Evolutionary conservation across 768 basidiomycete genomes (phyloP).

Genomic region (Naganishia vishniacii): DNA sequence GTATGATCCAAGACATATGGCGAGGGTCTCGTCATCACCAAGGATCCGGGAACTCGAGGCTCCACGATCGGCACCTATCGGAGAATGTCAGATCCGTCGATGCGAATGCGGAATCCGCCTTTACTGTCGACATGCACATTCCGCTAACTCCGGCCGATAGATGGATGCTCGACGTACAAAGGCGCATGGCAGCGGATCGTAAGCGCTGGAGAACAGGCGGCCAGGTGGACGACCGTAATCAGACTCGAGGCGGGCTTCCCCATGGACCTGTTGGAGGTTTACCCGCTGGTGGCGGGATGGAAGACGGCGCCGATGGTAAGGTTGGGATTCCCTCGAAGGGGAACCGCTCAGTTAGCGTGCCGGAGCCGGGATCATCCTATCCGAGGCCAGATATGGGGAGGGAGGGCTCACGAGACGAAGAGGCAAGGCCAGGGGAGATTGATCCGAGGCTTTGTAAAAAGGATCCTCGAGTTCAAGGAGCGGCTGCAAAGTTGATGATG

Average conservation of each 20-base stretch:
- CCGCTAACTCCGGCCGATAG: constrained; percentile 27
- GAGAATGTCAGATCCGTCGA: neutral
- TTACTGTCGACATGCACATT: neutral
- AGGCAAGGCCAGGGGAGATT: constrained; percentile 32
- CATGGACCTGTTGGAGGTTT: constrained; percentile 20
- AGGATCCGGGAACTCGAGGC: neutral
- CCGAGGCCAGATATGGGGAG: constrained; percentile 14
- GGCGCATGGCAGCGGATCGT: constrained; percentile 24
- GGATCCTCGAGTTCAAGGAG: constrained; percentile 43
- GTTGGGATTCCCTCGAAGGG: neutral
- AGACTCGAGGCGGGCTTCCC: constrained; percentile 12
- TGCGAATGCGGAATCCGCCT: neutral
- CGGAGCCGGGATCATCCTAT: neutral
- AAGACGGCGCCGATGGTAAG: neutral
- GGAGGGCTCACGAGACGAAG: constrained; percentile 9
- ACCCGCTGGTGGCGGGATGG: constrained; percentile 3
- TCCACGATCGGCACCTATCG: neutral
- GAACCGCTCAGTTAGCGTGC: neutral
- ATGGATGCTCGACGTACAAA: constrained; percentile 26
- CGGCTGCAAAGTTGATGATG: constrained; percentile 44
- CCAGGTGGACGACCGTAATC: neutral
- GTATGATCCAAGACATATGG: constrained; percentile 18
- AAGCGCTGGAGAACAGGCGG: neutral
- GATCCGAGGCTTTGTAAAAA: constrained; percentile 46
- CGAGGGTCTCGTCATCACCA: neutral